A percentile compares a stretch with the other conserved stretches of the same genome.
These are phyloP conservation scores for Gremmenia infestans DNA, from an alignment of 2,329 filamentous ascomycete genomes.

Conservation along the genomic window DNA sequence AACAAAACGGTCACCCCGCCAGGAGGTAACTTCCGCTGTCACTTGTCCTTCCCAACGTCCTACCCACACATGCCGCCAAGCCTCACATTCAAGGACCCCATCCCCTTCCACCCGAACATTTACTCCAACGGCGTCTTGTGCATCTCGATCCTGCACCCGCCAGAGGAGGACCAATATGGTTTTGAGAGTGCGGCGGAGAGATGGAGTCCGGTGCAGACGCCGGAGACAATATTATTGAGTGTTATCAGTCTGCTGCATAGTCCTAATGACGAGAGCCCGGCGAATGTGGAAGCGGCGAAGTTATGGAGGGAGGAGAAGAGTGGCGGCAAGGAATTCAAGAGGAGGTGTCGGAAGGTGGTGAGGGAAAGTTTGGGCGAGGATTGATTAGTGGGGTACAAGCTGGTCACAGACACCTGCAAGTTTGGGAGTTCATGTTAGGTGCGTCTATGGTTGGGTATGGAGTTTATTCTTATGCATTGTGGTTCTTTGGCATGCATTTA, in stretches of 20 bases:
- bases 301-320: slow-evolving; percentile 76
- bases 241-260: slow-evolving; percentile 90
- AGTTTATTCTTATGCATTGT: background rate
- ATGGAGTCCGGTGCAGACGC: slow-evolving; percentile 92
- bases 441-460: background rate
- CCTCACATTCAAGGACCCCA: slow-evolving; percentile 77
- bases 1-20: background rate
- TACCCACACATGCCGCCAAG: slow-evolving; percentile 87
- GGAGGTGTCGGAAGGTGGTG: slow-evolving; percentile 34
- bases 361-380: slow-evolving; percentile 11
- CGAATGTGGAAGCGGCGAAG: slow-evolving; percentile 88
- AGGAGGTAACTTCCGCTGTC: slow-evolving; percentile 91
- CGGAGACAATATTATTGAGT: slow-evolving; percentile 87
- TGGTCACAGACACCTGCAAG: background rate
- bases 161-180: slow-evolving; percentile 88
- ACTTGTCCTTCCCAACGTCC: slow-evolving; percentile 73
- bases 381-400: background rate
- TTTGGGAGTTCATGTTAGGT: background rate
- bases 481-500: background rate
- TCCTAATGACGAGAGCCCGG: slow-evolving; percentile 92
- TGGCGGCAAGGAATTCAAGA: slow-evolving; percentile 66
- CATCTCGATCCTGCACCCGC: slow-evolving; percentile 94
- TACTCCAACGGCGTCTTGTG: slow-evolving; percentile 85
- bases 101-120: slow-evolving; percentile 92
- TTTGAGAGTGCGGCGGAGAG: slow-evolving; percentile 89